Evolutionary conservation across 1,284 basidiomycete species (phyloP).

Genomic region (Ustilago tritici): DNA sequence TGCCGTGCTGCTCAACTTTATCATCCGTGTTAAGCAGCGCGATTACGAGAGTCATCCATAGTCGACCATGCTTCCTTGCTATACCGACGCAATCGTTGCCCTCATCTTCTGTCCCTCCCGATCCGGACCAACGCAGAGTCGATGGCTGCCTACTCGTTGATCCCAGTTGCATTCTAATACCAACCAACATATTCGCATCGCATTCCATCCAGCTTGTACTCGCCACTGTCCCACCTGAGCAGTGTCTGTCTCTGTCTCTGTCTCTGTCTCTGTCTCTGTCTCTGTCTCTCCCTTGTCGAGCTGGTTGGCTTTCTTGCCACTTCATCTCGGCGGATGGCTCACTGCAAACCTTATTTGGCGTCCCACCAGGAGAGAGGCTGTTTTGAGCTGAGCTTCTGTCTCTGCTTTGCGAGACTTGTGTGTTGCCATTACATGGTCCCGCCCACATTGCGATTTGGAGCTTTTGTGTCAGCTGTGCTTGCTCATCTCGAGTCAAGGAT

Average conservation of each 20-base stretch:
- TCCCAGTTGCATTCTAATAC: background rate
- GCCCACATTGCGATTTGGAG: too few relatives aligned
- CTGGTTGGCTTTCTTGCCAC: background rate
- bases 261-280: too few relatives aligned
- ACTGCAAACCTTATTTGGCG: background rate
- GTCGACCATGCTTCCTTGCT: background rate
- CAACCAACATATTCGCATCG: background rate
- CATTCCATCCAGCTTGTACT: background rate
- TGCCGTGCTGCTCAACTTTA: conserved; percentile 68
- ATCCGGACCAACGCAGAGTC: background rate
- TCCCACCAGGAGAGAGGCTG: background rate
- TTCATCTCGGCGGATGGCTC: background rate
- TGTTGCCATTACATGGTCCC: background rate
- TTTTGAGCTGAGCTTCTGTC: background rate
- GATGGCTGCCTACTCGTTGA: too few relatives aligned
- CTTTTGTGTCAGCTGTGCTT: too few relatives aligned
- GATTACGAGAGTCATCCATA: conserved; percentile 41
- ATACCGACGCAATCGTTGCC: too few relatives aligned
- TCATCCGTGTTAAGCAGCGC: conserved; percentile 58
- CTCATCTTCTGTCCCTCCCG: background rate
- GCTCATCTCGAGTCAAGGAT: too few relatives aligned
- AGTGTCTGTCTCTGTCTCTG: too few relatives aligned
- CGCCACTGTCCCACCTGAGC: background rate
- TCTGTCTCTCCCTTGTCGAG: background rate
- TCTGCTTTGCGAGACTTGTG: background rate